Evolutionary conservation across 805 yeast genomes (phyloP), one percentile per base, ranked within the genome.

Genomic region (Blastobotrys americana): DNA sequence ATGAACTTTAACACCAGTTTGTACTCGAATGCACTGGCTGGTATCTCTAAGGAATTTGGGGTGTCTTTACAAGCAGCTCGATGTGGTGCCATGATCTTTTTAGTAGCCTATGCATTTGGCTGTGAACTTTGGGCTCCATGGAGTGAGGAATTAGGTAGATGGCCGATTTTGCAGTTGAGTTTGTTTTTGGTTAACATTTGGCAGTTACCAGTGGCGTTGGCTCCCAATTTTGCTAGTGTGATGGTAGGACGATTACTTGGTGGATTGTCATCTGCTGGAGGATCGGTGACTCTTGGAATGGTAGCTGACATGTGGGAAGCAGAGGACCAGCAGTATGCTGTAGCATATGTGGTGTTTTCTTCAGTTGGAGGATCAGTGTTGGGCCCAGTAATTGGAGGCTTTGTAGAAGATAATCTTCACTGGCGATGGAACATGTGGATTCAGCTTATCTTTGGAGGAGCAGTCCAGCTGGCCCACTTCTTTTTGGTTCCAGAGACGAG

Each of bases 351-450:
- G 78, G 64, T 73, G n/a, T 52, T 72, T 27, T 77, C 73, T 40
- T 73, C 78, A 0, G 74, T 72, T 22, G 64, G 71, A 34, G 81
- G 80, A 6, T 77, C 78, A 2, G 62, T 71, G 2, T 39, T 72
- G 17, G 79, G 78, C 13, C 80, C 80, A 1, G 50, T 76, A 8
- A 51, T 76, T 33, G 80, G 80, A 34, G 68, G 84, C 34, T 71
- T 68, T 45, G 65, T 78, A 47, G 80, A 76, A 45, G 81, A 75
- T 54, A 63, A 72, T 49, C 71, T 67, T 6, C 73, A 79, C 21
- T 81, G 86, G 86, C 72, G 85, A 66, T 80, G 85, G 86, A 62
- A 35, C 22, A 35, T 46, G 13, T 46, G 50, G 50, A 25, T 63
- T 34, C 69, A 64, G 49, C 54, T 65, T 34, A 64, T 65, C 25